A percentile compares a stretch with the other conserved stretches of the same genome.
Conservation (phyloP, 2,329 filamentous ascomycete species). For the Colletotrichum sp. region DNA sequence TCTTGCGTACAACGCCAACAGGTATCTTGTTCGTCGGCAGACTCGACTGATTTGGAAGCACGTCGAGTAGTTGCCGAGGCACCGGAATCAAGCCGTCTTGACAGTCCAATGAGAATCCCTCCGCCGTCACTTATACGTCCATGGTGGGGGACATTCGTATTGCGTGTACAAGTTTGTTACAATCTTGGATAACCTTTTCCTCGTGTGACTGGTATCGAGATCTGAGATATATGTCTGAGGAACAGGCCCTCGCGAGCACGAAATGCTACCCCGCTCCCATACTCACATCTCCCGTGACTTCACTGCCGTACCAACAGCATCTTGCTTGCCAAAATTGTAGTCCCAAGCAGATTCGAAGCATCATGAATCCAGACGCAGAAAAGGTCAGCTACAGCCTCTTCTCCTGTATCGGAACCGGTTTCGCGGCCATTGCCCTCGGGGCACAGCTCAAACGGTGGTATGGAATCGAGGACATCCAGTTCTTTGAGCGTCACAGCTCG, state of each 20-base stretch:
- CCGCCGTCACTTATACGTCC: background rate
- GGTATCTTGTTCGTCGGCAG: background rate
- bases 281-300: background rate
- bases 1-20: background rate
- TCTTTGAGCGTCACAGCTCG: constrained; percentile 63
- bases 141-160: background rate
- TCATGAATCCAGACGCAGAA: background rate
- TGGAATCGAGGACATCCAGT: constrained; percentile 61
- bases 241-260: background rate
- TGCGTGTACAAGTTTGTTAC: background rate
- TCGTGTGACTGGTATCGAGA: background rate
- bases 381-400: constrained; percentile 38
- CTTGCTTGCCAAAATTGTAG: background rate
- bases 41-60: background rate
- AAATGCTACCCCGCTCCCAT: background rate
- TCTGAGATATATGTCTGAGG: background rate
- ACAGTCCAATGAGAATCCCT: background rate
- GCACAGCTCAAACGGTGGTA: constrained; percentile 62
- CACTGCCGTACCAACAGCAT: background rate
- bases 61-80: background rate
- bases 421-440: constrained; percentile 66
- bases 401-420: constrained; percentile 61
- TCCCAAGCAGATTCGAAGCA: background rate
- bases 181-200: background rate
- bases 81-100: background rate